Conservation (phyloP, 2,329 filamentous ascomycete species). For the Chaetomiaceae sp. region DNA sequence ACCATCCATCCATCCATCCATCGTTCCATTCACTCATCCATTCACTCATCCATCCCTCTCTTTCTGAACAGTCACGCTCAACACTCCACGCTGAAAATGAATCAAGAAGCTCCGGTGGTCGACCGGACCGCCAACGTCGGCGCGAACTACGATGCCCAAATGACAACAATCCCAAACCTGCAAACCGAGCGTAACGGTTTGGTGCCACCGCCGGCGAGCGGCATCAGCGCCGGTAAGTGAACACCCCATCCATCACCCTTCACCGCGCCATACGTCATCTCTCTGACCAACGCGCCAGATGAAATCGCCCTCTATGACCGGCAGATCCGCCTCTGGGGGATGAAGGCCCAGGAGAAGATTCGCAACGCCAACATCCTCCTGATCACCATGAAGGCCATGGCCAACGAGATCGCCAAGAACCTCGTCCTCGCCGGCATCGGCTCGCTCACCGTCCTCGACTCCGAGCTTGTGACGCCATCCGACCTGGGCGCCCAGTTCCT, state of each 20-base stretch:
- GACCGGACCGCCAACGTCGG: background rate
- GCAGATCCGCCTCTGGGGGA: constrained; percentile 95
- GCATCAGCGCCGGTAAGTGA: constrained; percentile 32
- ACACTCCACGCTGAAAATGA: constrained; percentile 1
- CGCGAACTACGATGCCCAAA: too few species aligned
- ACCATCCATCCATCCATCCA: too few species aligned
- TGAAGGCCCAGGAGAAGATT: constrained; percentile 90
- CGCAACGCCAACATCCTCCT: constrained; percentile 86
- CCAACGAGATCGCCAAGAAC: constrained; percentile 95
- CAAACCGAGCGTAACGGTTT: constrained; percentile 17
- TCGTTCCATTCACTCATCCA: too few species aligned
- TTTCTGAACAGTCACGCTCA: too few species aligned
- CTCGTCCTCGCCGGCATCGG: constrained; percentile 90
- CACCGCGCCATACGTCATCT: background rate
- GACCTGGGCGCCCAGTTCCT: constrained; percentile 85
- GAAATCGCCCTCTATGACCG: constrained; percentile 97
- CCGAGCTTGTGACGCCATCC: constrained; percentile 67
- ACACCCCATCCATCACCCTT: background rate
- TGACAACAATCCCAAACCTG: constrained; percentile 1
- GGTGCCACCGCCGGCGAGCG: constrained; percentile 17
- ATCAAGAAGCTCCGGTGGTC: background rate
- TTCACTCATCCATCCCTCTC: too few species aligned
- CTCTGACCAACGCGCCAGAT: constrained; percentile 50
- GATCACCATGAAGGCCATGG: constrained; percentile 80
- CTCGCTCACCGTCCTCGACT: constrained; percentile 83